Base-by-base conservation (phyloP, 2,329 filamentous ascomycete species). In the Alternaria arborescens region DNA sequence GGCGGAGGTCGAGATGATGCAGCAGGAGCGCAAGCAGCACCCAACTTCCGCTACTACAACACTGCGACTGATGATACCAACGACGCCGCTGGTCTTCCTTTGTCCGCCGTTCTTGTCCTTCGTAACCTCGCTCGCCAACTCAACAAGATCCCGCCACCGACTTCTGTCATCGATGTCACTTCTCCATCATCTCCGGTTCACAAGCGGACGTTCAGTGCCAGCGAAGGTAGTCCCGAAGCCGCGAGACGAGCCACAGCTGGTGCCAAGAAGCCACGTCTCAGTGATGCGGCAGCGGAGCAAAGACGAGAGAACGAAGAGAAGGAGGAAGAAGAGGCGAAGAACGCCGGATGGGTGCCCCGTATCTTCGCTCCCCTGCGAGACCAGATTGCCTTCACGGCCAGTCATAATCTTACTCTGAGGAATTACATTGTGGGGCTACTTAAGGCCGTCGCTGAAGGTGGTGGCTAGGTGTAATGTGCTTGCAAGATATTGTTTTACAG, bases 61-160 rank as follows among this genome's bases (percentile, higher is more conserved):
- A 84, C 83, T n/a, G 75, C 79, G 1, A 77, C 79, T 14, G 84
- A 86, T 63, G 84, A 86, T 66, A 73, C 75, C 5, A 67, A 69
- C 55, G 82, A 93, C 71, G 89, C 91, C 3, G 90, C 89, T 1
- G 92, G 92, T 5, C 89, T 94, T 36, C 91, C 92, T n/a, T 83
- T 94, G 7, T 91, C 90, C 55, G 90, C 91, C 3, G 89, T 91
- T 14, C 83, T 94, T 28, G 90, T 95, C 36, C 83, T 95, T 46
- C 87, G 92, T 30, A 95, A 95, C 74, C 87, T 95, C 62, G 91
- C 91, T 12, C 78, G 82, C 24, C 77, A 79, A 58, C 71, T 81
- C 24, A 75, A 73, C 20, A 81, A 79, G 55, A 71, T 80, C 4
- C 71, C 73, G 3, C 72, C 72, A 0, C 74, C 75, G 1, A 62